phyloP scores from a whole-genome alignment of 345 rosid species.

The Eucalyptus guilfoylei region DNA sequence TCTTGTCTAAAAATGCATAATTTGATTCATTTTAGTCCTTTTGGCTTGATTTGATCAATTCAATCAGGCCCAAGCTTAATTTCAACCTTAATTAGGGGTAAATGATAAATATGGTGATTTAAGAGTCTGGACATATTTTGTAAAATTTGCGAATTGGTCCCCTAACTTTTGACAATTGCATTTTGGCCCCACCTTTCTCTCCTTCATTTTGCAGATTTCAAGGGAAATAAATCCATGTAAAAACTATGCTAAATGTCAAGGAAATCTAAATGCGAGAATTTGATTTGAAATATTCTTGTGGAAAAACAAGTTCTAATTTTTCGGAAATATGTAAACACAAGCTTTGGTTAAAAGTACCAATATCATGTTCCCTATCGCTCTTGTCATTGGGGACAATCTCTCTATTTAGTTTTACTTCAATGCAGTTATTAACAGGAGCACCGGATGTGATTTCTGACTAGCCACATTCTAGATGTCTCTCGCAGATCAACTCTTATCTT shows the following conservation, averaged over 20 bases:
- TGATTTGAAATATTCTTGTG: too few species aligned
- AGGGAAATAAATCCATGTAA: not conserved
- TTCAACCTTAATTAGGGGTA: not conserved
- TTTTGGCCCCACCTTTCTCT: not conserved
- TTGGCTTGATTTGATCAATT: not conserved
- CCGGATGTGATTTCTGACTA: not conserved
- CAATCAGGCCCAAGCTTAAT: not conserved
- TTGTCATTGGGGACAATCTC: not conserved
- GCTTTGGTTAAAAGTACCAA: not conserved
- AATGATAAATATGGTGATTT: not conserved
- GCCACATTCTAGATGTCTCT: not conserved
- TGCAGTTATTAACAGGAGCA: not conserved
- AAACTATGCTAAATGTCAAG: not conserved
- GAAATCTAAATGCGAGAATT: not conserved
- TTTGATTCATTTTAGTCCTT: not conserved
- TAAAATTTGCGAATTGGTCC: not conserved
- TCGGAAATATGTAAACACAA: too few species aligned
- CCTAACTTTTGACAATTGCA: not conserved
- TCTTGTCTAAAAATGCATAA: not conserved
- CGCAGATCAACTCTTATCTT: not conserved
- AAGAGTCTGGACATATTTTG: not conserved
- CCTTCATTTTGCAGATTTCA: not conserved
- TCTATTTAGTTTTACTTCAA: not conserved
- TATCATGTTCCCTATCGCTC: not conserved
- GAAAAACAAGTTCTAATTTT: too few species aligned